Evolutionary conservation across 2,329 filamentous ascomycete genomes (phyloP).

Genomic region (Talaromyces sp.): DNA sequence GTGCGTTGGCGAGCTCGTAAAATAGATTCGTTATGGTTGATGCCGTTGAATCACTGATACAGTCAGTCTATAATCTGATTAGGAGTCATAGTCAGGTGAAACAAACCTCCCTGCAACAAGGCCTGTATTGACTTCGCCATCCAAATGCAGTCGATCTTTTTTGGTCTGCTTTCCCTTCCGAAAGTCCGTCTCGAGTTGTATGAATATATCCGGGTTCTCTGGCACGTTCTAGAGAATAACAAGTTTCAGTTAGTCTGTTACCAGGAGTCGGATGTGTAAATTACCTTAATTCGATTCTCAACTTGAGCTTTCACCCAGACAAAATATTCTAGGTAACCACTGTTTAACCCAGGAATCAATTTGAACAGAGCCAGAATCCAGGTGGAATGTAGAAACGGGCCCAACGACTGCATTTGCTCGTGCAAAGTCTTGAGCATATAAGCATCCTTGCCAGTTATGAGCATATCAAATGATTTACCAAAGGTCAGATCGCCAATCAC

Average conservation of each 20-base stretch:
- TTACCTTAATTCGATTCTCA: constrained; percentile 13
- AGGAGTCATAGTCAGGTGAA: neutral
- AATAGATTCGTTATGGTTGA: constrained; percentile 15
- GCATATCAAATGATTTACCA: constrained; percentile 37
- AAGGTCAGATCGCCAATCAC: constrained; percentile 40
- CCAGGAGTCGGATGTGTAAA: neutral
- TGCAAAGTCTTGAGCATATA: constrained; percentile 24
- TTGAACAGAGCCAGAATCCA: constrained; percentile 27
- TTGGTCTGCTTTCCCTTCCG: constrained; percentile 8
- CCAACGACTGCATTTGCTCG: constrained; percentile 21
- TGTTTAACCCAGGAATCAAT: constrained; percentile 20
- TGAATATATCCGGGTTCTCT: constrained; percentile 21
- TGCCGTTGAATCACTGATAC: constrained; percentile 23
- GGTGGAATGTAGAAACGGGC: constrained; percentile 21
- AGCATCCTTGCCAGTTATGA: constrained; percentile 23
- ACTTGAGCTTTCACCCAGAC: constrained; percentile 11
- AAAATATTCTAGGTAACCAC: constrained; percentile 19
- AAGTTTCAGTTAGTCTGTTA: neutral
- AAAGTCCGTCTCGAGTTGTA: constrained; percentile 12
- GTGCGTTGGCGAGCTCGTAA: constrained; percentile 23
- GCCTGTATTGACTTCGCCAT: constrained; percentile 24
- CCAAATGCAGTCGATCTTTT: constrained; percentile 18
- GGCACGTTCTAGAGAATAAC: constrained; percentile 16
- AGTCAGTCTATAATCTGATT: constrained; percentile 17
- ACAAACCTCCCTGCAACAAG: constrained; percentile 27